Evolutionary conservation across 148 eudicot species (phyloP), one percentile per base, ranked within the genome.

Genomic region (Nepenthes mirabilis): DNA sequence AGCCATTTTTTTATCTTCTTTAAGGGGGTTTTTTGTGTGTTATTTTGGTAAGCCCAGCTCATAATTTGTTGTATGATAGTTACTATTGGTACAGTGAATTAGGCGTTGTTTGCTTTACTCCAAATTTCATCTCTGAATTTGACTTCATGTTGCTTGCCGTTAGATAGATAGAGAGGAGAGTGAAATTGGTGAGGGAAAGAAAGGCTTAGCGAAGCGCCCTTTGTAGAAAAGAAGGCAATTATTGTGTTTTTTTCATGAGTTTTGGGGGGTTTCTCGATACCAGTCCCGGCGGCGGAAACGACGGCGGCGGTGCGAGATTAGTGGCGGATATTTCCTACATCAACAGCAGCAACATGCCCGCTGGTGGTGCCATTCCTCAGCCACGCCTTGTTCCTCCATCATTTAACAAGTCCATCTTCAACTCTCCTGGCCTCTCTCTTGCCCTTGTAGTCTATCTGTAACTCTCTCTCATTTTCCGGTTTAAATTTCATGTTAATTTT

Each of bases 361-460:
- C 75, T 52, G 80, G 78, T 62, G 48, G 6, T 6, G 77, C 75
- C 62, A 66, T 79, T 43, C 61, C 87, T 64, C 81, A 64, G 63
- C 65, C 79, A 1, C 77, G 82, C 53, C 71, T 83, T 36, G 54
- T 76, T n/a, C 64, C 89, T 61, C 79, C 80, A 23, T 54, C 86
- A 53, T 75, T 77, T 50, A 61, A 77, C 69, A 91, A 91, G 77
- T 70, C 91, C 61, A 77, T 84, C 83, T 83, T 91, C 79, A 79
- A 66, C 73, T 82, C 97, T 33, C 86, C 93, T 11, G 95, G 95
- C 68, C 93, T 91, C 70, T 91, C 97, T 52, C 95, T 91, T 51
- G 95, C 90, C 50, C 89, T 91, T 63, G 97, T 91, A 72, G 6
- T 11, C 33, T 2, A 60, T 55, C 56, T 45, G 48, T 45, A 5